phyloP scores from a whole-genome alignment of 2,329 filamentous ascomycete genomes.

The Penicillium sp. region DNA sequence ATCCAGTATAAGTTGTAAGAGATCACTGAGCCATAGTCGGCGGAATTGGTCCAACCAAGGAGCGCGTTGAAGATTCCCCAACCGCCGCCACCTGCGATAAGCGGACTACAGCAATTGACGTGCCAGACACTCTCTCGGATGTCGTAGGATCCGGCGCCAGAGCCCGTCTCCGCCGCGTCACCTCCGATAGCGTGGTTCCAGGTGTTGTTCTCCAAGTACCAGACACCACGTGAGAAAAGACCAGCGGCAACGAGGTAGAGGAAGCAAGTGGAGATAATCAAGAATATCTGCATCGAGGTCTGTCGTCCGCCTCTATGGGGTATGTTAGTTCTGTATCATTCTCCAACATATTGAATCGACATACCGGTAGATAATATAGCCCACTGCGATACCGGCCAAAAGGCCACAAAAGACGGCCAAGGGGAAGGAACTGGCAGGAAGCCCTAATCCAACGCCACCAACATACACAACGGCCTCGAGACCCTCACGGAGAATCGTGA shows the following conservation, averaged over 20 bases:
- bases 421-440: constrained; percentile 73
- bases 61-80: constrained; percentile 88
- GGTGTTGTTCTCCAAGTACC: constrained; percentile 66
- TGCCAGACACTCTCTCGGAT: constrained; percentile 78
- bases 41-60: constrained; percentile 83
- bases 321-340: background rate
- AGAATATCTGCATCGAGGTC: constrained; percentile 69
- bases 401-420: constrained; percentile 72
- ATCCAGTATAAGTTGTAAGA: constrained; percentile 84
- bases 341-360: constrained; percentile 21
- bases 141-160: constrained; percentile 74
- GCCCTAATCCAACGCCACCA: constrained; percentile 74
- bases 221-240: constrained; percentile 73
- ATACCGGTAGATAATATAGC: constrained; percentile 76
- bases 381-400: constrained; percentile 62
- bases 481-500: constrained; percentile 83
- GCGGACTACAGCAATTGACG: constrained; percentile 77
- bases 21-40: constrained; percentile 81
- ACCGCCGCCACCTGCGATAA: constrained; percentile 67
- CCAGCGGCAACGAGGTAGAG: constrained; percentile 81
- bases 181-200: constrained; percentile 40
- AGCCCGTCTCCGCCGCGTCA: constrained; percentile 59
- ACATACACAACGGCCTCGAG: constrained; percentile 85
- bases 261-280: constrained; percentile 78
- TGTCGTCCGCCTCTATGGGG: constrained; percentile 55